Evolutionary conservation across 1,284 basidiomycete genomes (phyloP).

Genomic region (Ceratobasidium theobromae): DNA sequence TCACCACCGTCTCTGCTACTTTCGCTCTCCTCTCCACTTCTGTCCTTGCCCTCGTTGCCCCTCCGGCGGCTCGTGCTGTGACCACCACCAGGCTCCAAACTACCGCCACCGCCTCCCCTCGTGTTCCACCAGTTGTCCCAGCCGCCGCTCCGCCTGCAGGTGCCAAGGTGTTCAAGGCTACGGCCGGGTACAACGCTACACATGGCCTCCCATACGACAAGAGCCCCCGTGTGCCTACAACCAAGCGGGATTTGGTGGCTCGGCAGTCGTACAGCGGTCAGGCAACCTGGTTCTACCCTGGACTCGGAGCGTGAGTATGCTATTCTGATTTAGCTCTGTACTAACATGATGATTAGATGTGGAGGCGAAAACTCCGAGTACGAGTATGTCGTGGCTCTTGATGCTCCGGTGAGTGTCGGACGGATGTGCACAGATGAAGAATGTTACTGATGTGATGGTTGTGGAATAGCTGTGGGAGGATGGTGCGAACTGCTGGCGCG

Average conservation of each 20-base stretch:
- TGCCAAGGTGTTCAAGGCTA: not conserved
- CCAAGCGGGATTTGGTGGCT: not conserved
- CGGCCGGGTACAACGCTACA: constrained; percentile 2
- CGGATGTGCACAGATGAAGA: not conserved
- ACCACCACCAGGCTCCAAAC: not conserved
- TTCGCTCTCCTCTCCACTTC: not conserved
- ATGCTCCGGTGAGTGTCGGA: not conserved
- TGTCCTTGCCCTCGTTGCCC: not conserved
- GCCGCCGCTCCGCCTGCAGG: not conserved
- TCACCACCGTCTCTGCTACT: not conserved
- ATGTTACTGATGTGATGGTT: not conserved
- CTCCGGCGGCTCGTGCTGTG: not conserved
- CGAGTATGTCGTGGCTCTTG: not conserved
- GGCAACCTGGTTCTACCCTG: not conserved
- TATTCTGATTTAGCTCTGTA: not conserved
- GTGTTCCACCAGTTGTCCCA: not conserved
- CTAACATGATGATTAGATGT: not conserved
- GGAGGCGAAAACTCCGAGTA: not conserved
- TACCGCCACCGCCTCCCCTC: not conserved
- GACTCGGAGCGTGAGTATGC: constrained; percentile 3
- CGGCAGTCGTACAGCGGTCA: not conserved
- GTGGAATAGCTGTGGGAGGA: not conserved
- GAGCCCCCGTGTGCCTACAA: not conserved
- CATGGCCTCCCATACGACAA: not conserved
- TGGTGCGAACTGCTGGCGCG: not conserved